A percentile compares a stretch with the other conserved stretches of the same genome.
phyloP scores from a whole-genome alignment of 164 flowering plant species.

The Pachysandra terminalis region DNA sequence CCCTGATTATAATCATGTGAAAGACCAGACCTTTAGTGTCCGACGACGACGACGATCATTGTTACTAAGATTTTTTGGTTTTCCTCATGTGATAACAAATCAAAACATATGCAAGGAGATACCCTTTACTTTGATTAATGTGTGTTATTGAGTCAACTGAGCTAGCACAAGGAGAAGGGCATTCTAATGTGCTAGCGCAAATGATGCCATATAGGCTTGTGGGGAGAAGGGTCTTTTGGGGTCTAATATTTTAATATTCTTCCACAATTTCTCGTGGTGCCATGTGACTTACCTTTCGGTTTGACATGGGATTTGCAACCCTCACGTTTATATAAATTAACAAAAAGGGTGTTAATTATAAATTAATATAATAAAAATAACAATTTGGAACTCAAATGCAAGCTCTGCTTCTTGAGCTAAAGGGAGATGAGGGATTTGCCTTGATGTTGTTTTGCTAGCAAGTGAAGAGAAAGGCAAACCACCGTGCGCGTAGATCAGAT shows the following conservation, averaged over 20 bases:
- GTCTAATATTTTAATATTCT: background rate
- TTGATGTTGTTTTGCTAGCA: background rate
- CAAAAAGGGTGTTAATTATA: too few species aligned
- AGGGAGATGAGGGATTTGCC: conserved; percentile 2
- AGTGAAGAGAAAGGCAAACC: too few species aligned
- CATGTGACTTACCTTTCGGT: conserved; percentile 14
- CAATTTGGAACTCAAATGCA: background rate
- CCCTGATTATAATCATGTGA: background rate
- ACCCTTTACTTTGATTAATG: background rate
- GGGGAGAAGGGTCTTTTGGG: background rate
- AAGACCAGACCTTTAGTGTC: background rate
- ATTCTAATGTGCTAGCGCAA: conserved; percentile 3
- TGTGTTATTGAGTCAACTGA: conserved; percentile 9
- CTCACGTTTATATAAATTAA: background rate
- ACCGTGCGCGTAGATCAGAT: too few species aligned
- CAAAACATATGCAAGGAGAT: conserved; percentile 26
- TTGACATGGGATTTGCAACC: conserved; percentile 3
- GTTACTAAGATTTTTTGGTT: conserved; percentile 11
- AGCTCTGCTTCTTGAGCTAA: conserved; percentile 1
- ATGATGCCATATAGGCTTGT: conserved; percentile 1
- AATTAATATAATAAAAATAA: too few species aligned
- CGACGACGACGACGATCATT: background rate
- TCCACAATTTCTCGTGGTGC: conserved; percentile 15
- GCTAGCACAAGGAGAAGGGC: background rate
- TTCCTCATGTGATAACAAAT: conserved; percentile 12